Conservation (phyloP, 2,329 filamentous ascomycete species). For the Penicillium sp. region DNA sequence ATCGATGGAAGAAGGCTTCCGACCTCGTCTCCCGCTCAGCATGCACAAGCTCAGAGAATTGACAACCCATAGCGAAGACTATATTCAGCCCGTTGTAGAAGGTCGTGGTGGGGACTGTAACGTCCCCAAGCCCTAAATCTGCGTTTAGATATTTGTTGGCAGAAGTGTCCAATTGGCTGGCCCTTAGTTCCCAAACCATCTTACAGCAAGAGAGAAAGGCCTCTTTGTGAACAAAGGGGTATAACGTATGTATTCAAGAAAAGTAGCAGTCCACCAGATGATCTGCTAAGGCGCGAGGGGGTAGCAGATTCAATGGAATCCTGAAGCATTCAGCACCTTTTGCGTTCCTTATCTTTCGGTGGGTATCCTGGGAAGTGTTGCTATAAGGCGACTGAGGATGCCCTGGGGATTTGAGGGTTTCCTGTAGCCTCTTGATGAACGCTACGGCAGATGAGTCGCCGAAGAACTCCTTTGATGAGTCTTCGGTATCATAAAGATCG, state of each 20-base stretch:
- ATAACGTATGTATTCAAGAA: constrained; percentile 47
- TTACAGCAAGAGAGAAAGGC: constrained; percentile 47
- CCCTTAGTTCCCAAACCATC: constrained; percentile 37
- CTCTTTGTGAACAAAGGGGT: constrained; percentile 50
- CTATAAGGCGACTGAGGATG: neutral
- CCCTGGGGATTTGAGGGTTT: neutral
- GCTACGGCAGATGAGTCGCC: neutral
- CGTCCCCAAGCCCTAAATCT: constrained; percentile 40
- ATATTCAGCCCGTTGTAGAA: constrained; percentile 50
- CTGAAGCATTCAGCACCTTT: neutral
- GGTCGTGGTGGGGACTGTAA: constrained; percentile 38
- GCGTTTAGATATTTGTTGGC: constrained; percentile 18
- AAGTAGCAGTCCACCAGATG: constrained; percentile 48
- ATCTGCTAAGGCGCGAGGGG: constrained; percentile 48
- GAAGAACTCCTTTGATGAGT: neutral
- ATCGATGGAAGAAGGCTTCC: constrained; percentile 39
- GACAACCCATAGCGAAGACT: constrained; percentile 48
- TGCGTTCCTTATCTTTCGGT: too few relatives aligned
- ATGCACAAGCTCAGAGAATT: constrained; percentile 40
- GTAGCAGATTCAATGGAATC: constrained; percentile 29
- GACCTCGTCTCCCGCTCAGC: constrained; percentile 35
- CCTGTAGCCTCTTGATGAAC: neutral
- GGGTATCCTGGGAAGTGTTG: neutral
- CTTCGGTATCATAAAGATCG: neutral
- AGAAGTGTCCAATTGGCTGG: too few relatives aligned